Conservation (phyloP, 2,329 filamentous ascomycete species). For the Diplodia corticola region DNA sequence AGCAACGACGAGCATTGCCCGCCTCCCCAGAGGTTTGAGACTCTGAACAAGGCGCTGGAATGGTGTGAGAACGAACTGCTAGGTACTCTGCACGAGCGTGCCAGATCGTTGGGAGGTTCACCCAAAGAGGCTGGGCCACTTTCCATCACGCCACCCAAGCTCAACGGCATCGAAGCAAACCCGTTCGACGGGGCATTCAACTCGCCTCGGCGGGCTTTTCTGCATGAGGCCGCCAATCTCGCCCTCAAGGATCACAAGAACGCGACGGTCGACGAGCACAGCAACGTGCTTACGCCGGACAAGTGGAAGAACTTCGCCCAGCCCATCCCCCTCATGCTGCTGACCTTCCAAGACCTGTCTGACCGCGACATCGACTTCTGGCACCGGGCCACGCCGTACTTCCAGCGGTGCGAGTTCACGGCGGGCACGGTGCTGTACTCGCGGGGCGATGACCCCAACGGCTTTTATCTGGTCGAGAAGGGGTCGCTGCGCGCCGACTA, state of each 20-base stretch:
- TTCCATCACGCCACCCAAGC: slow-evolving; percentile 31
- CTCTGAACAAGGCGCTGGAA: slow-evolving; percentile 90
- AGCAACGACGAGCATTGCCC: slow-evolving; percentile 61
- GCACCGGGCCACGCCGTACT: slow-evolving; percentile 78
- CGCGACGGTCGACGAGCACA: slow-evolving; percentile 24
- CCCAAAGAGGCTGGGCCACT: slow-evolving; percentile 40
- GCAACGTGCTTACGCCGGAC: slow-evolving; percentile 52
- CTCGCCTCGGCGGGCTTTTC: slow-evolving; percentile 77
- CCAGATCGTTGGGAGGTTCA: slow-evolving; percentile 41
- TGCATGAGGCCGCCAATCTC: slow-evolving; percentile 78
- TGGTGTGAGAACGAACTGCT: slow-evolving; percentile 93
- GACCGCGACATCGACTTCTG: slow-evolving; percentile 92
- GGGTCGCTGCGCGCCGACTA: slow-evolving; percentile 92
- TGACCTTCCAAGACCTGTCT: slow-evolving; percentile 90
- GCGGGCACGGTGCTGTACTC: slow-evolving; percentile 75
- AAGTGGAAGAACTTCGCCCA: slow-evolving; percentile 88
- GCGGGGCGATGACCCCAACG: slow-evolving; percentile 71
- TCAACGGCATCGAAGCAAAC: slow-evolving; percentile 29
- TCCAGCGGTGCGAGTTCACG: slow-evolving; percentile 65
- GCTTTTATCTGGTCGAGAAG: slow-evolving; percentile 87
- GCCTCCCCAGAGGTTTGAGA: slow-evolving; percentile 68
- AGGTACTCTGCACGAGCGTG: slow-evolving; percentile 57
- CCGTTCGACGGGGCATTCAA: slow-evolving; percentile 59
- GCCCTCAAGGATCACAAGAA: slow-evolving; percentile 57
- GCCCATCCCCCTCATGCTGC: slow-evolving; percentile 85